Base-by-base conservation (phyloP, 1,284 basidiomycete genomes). In the Ganoderma sinense region DNA sequence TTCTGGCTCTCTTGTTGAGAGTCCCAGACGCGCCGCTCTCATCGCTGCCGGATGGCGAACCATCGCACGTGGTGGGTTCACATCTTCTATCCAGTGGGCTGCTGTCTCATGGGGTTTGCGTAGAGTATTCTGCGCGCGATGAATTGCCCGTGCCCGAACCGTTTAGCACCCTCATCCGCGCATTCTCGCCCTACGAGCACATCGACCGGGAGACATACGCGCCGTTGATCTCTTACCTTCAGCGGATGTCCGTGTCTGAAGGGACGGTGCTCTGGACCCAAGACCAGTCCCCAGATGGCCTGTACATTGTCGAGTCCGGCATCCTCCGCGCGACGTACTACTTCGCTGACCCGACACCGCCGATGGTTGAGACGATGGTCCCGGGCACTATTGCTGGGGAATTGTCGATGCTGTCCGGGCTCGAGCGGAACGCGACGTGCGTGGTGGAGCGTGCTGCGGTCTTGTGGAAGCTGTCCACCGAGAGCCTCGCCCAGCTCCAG, bases 331-430 rank as follows among this genome's bases (percentile, higher is more conserved):
- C 96, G 0, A 87, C 87, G 20, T 97, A 97, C 80, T 81, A 83
- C 64, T 96, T 96, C 78, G 88, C 89, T 13, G 89, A 91, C 64
- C 88, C 92, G 73, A 84, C 87, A 8, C 86, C 87, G 36, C 80
- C 82, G 13, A 89, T 95, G 60, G 91, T 94, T 76, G 94, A 96
- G 82, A 94, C 92, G 5, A 98, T 97, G 96, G 94, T 97, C 0
- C 91, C 96, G 1, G 96, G 96, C 1, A 95, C 95, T 0, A 83
- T 97, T 6, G 95, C 96, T 2, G 97, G 97, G 1, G 97, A 98
- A 80, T 81, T 98, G 66, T 92, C 93, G 0, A 93, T 92, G 45
- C 82, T 98, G 31, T 91, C 94, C 10, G 90, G 90, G 20, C 85
- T 91, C 51, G 85, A 88, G 29, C 84, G 97, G 61, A 98, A 97